Conservation (phyloP, 768 basidiomycete genomes). For the Lyophyllum semitale region DNA sequence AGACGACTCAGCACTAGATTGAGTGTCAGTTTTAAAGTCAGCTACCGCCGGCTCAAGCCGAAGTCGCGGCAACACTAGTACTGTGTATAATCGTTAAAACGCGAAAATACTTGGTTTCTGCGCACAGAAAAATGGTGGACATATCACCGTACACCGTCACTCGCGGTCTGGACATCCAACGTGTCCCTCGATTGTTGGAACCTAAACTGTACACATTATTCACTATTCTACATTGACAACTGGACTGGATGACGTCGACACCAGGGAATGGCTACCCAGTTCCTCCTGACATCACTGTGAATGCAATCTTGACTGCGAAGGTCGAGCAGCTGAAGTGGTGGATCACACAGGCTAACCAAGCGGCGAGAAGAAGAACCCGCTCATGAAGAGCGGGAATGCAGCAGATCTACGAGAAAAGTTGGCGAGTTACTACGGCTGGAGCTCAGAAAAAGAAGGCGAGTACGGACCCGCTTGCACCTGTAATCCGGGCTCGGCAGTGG, state of each 20-base stretch:
- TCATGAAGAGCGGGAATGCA: not conserved
- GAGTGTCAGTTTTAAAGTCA: too few species aligned
- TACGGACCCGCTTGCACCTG: not conserved
- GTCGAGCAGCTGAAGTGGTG: not conserved
- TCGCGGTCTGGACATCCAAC: not conserved
- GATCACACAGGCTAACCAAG: not conserved
- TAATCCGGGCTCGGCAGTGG: not conserved
- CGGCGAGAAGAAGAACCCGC: not conserved
- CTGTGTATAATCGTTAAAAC: too few species aligned
- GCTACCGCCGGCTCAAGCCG: too few species aligned
- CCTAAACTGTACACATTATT: not conserved
- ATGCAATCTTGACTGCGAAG: not conserved
- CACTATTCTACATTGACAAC: not conserved
- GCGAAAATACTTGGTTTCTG: too few species aligned
- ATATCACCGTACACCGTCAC: not conserved
- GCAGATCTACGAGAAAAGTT: not conserved
- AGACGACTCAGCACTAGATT: too few species aligned
- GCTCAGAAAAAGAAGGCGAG: not conserved
- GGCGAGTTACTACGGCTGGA: not conserved
- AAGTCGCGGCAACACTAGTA: too few species aligned
- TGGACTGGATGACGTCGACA: not conserved
- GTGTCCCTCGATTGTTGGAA: not conserved
- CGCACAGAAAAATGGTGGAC: too few species aligned
- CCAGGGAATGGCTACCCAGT: not conserved
- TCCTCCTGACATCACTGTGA: not conserved